Percentiles rank a stretch among this genome's conserved stretches.
phyloP scores from a whole-genome alignment of 2,329 filamentous ascomycete species.

The Alternaria ventricosa region DNA sequence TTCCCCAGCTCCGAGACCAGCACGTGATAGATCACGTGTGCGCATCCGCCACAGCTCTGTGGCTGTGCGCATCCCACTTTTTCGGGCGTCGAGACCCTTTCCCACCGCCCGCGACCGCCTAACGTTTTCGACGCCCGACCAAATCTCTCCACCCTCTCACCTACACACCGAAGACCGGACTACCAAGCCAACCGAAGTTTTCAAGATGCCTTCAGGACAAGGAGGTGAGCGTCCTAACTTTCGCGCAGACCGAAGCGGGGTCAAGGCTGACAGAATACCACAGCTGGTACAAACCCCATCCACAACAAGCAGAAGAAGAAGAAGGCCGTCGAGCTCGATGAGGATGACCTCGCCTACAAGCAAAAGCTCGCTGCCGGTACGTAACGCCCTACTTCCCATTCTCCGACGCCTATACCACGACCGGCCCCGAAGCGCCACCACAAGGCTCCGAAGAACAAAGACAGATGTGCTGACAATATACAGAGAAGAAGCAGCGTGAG shows the following conservation, averaged over 20 bases:
- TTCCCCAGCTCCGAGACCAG: background rate
- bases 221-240: constrained; percentile 49
- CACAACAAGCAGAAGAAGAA: constrained; percentile 81
- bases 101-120: constrained; percentile 27
- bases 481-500: constrained; percentile 64
- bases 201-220: constrained; percentile 58
- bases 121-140: constrained; percentile 20
- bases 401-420: background rate
- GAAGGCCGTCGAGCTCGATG: constrained; percentile 79
- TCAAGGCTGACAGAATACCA: constrained; percentile 28
- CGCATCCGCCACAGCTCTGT: background rate
- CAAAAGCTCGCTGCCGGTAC: constrained; percentile 85
- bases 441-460: background rate
- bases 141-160: constrained; percentile 11
- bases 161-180: constrained; percentile 6
- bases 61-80: constrained; percentile 23
- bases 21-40: background rate
- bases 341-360: constrained; percentile 82
- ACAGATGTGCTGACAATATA: constrained; percentile 2
- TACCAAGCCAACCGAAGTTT: constrained; percentile 6
- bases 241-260: constrained; percentile 7
- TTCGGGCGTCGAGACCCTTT: constrained; percentile 19
- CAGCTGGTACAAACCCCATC: constrained; percentile 61
- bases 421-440: background rate
- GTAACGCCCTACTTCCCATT: constrained; percentile 38